Evolutionary conservation across 129 eudicot genomes (phyloP), one percentile per base, ranked within the genome.

Genomic region (Tagetes patula): DNA sequence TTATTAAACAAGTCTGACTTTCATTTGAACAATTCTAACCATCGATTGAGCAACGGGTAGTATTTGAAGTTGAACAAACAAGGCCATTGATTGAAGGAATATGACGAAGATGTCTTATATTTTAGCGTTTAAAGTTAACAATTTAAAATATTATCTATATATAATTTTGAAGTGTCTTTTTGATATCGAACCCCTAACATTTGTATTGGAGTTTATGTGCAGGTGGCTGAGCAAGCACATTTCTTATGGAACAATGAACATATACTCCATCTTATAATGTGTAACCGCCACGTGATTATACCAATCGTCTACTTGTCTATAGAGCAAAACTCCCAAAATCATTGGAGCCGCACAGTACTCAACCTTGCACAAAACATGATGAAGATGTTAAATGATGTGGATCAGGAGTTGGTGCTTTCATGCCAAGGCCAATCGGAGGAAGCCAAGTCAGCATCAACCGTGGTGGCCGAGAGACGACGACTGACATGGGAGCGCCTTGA

Each of bases 181-280:
- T 55, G 42, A 55, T 59, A 20, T 71, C 46, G 30, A 52, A 3
- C 7, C 30, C 1, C 6, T 8, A n/a, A 13, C 31, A 52, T 14
- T 52, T n/a, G 14, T 52, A 12, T 48, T 48, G 54, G 54, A 48
- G 5, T 52, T 37, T 61, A 61, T 61, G 45, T 73, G 69, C 65
- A 85, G 94, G 94, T 85, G 76, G 87, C 95, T 34, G 95, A 88
- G 67, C 79, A 87, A 62, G 84, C 95, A 5, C 45, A 61, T 61
- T 61, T 61, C 67, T 61, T 61, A 61, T 61, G 67, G 67, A 61
- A 61, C 67, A 61, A 61, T 55, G 88, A 88, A 8, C 85, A 79
- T 34, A 73, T 88, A 12, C 78, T 85, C 2, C 79, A 83, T 31
- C 90, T 88, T 4, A 78, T 85, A 31, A 80, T 73, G 72, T 84